Evolutionary conservation across 2,329 filamentous ascomycete species (phyloP).

Genomic region (Tolypocladium tropicale): DNA sequence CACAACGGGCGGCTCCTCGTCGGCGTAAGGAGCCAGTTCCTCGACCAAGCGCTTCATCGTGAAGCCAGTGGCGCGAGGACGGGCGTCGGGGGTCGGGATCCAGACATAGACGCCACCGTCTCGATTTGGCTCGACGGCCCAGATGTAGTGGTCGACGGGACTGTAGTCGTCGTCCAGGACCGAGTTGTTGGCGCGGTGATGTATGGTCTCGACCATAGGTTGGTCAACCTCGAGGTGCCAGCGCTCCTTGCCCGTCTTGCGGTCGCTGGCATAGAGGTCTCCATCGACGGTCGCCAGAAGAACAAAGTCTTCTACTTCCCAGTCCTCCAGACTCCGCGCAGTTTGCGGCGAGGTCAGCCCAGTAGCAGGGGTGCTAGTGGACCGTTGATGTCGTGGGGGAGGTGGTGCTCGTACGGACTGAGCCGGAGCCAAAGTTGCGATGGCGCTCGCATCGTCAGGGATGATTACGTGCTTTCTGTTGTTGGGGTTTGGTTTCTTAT

Average conservation of each 20-base stretch:
- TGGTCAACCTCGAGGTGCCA: slow-evolving; percentile 80
- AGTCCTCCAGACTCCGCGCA: slow-evolving; percentile 97
- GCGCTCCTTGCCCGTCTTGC: slow-evolving; percentile 70
- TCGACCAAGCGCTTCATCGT: slow-evolving; percentile 86
- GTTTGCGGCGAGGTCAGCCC: slow-evolving; percentile 72
- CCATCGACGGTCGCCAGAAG: slow-evolving; percentile 99
- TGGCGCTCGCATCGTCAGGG: slow-evolving; percentile 77
- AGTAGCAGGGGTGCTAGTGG: slow-evolving; percentile 47
- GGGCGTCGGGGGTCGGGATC: slow-evolving; percentile 50
- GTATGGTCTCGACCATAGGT: slow-evolving; percentile 84
- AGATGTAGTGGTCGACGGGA: slow-evolving; percentile 75
- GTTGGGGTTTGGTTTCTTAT: background rate
- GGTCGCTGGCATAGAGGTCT: slow-evolving; percentile 83
- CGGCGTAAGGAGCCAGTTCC: slow-evolving; percentile 65
- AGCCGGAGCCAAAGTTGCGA: slow-evolving; percentile 96
- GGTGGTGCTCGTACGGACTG: slow-evolving; percentile 86
- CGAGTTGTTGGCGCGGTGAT: slow-evolving; percentile 63
- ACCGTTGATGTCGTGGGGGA: slow-evolving; percentile 50
- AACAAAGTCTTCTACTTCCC: slow-evolving; percentile 99
- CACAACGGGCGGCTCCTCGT: slow-evolving; percentile 65
- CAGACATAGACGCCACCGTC: slow-evolving; percentile 85
- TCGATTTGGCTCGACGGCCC: slow-evolving; percentile 87
- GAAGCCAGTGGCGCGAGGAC: slow-evolving; percentile 56
- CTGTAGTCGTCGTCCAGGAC: slow-evolving; percentile 47
- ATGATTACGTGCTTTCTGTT: slow-evolving; percentile 23